Percentiles rank a stretch among this genome's conserved stretches.
phyloP scores from a whole-genome alignment of 306 rosid genomes.

The Citrullus colocynthis region DNA sequence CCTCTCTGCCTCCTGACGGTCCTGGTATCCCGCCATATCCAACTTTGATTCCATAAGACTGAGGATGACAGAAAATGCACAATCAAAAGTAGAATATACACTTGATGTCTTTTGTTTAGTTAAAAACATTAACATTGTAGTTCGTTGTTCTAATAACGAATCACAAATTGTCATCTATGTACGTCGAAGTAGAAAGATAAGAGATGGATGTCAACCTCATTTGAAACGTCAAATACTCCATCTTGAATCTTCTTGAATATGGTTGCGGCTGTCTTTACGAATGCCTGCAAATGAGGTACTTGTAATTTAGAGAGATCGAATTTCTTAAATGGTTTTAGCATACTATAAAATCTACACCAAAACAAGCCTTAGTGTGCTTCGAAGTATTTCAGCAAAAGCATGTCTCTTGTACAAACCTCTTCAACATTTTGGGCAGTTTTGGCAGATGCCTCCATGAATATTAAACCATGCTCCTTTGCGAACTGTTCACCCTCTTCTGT shows the following conservation, averaged over 20 bases:
- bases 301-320: neutral
- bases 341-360: neutral
- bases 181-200: neutral
- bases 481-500: conserved; percentile 98
- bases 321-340: neutral
- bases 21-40: conserved; percentile 98
- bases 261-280: conserved; percentile 91
- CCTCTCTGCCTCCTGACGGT: conserved; percentile 94
- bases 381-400: neutral
- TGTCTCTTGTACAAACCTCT: conserved; percentile 39
- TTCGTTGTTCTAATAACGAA: neutral
- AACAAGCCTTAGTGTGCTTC: neutral
- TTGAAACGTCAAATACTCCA: conserved; percentile 95
- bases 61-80: conserved; percentile 17
- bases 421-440: conserved; percentile 99
- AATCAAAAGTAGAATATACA: neutral
- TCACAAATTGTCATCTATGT: neutral
- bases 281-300: conserved; percentile 39
- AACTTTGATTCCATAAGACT: conserved; percentile 97
- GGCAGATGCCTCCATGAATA: conserved; percentile 99
- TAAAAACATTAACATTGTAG: neutral
- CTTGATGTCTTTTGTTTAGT: neutral
- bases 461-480: conserved; percentile 95
- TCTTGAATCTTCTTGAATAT: conserved; percentile 95
- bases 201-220: conserved; percentile 54